Evolutionary conservation across 129 eudicot genomes (phyloP).

Genomic region (Saussurea involucrata): DNA sequence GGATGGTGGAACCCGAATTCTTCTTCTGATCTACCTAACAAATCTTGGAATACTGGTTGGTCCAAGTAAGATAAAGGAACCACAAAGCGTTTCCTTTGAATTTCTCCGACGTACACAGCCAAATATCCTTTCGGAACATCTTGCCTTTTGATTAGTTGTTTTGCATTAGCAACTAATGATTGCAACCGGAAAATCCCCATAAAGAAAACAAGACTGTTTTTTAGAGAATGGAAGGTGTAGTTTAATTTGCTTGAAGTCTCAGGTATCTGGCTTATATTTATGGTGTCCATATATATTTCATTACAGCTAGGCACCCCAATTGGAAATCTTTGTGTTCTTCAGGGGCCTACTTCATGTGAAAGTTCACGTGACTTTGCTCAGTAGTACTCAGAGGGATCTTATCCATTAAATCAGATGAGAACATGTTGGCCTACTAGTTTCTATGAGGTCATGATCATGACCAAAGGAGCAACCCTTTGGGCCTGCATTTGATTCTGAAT

Average conservation of each 20-base stretch:
- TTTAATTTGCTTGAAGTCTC: background rate
- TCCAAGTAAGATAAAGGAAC: slow-evolving; percentile 43
- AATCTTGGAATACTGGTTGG: slow-evolving; percentile 43
- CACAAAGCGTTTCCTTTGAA: slow-evolving; percentile 30
- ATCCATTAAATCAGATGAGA: background rate
- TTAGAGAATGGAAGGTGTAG: background rate
- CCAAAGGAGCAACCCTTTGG: background rate
- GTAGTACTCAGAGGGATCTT: background rate
- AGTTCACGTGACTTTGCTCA: slow-evolving; percentile 24
- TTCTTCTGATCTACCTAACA: slow-evolving; percentile 40
- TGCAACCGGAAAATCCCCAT: background rate
- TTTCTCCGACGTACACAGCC: slow-evolving; percentile 55
- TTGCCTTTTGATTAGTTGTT: slow-evolving; percentile 7
- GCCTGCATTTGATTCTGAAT: background rate
- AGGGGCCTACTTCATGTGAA: slow-evolving; percentile 27
- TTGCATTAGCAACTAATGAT: background rate
- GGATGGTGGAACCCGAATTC: slow-evolving; percentile 50
- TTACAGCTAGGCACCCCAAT: background rate
- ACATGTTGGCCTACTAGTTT: slow-evolving; percentile 24
- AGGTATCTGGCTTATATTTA: background rate
- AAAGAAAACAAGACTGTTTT: background rate
- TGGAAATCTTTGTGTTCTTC: background rate
- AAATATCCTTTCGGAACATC: slow-evolving; percentile 51
- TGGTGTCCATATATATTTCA: background rate
- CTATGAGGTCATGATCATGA: slow-evolving; percentile 4